These are phyloP conservation scores for Wickerhamomyces sydowiorum DNA, from an alignment of 805 yeast species.

Conservation along the genomic window DNA sequence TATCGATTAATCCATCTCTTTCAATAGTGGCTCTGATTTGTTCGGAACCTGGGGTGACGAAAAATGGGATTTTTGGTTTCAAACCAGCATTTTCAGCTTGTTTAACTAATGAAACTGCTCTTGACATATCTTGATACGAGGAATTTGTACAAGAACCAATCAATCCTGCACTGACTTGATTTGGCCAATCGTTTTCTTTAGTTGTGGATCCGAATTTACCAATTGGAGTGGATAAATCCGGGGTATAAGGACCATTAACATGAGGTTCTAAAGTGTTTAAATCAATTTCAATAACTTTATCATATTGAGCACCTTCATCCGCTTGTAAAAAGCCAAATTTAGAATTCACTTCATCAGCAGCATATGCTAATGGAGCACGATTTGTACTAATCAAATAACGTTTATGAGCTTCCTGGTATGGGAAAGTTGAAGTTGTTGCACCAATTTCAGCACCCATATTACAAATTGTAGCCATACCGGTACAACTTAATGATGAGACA, in stretches of 20 bases:
- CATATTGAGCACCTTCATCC: conserved; percentile 87
- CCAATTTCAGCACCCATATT: conserved; percentile 99
- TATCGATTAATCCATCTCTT: conserved; percentile 84
- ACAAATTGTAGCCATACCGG: conserved; percentile 99
- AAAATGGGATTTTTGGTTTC: conserved; percentile 85
- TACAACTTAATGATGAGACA: conserved; percentile 80
- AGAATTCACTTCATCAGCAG: conserved; percentile 58
- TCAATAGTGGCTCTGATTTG: conserved; percentile 96
- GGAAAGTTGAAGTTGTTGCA: conserved; percentile 97
- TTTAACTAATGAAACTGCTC: conserved; percentile 84
- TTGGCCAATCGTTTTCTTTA: conserved; percentile 77
- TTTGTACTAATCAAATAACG: conserved; percentile 80
- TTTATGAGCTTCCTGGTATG: conserved; percentile 77
- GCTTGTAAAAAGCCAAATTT: conserved; percentile 65
- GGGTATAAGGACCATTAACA: conserved; percentile 97
- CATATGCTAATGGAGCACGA: conserved; percentile 76
- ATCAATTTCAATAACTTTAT: conserved; percentile 86
- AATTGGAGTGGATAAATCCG: conserved; percentile 92
- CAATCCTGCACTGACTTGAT: conserved; percentile 81
- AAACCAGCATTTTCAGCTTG: conserved; percentile 86
- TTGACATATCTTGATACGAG: conserved; percentile 96
- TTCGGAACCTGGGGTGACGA: conserved; percentile 97
- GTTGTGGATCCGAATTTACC: conserved; percentile 74
- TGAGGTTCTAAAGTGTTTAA: conserved; percentile 86
- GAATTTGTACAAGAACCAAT: conserved; percentile 99